A percentile compares a stretch with the other conserved stretches of the same genome.
Conservation (phyloP, 106 monocot species). For the Alisma plantagoaquatica region DNA sequence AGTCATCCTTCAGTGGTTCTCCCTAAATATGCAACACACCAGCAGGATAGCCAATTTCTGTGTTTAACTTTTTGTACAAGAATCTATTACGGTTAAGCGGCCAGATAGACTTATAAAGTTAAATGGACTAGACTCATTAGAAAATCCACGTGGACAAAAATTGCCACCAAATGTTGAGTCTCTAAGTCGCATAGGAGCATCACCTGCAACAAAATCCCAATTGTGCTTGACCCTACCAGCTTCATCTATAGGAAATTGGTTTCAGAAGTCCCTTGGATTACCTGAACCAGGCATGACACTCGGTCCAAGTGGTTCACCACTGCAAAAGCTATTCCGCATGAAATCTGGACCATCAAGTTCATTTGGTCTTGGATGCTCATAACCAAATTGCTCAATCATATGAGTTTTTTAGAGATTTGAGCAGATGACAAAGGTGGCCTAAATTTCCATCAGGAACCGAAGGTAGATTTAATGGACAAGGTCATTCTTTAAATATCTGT, state of each 20-base stretch:
- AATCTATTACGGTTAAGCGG: not conserved
- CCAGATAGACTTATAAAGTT: not conserved
- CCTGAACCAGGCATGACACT: not conserved
- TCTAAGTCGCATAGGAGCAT: constrained; percentile 2
- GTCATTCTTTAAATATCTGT: constrained; percentile 15
- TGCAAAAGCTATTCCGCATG: constrained; percentile 11
- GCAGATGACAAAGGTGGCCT: not conserved
- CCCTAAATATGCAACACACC: not conserved
- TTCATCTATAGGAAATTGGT: constrained; percentile 10
- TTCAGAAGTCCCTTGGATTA: not conserved
- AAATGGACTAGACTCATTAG: not conserved
- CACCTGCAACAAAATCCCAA: constrained; percentile 5
- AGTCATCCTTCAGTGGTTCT: not conserved
- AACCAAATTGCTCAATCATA: not conserved
- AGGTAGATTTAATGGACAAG: constrained; percentile 9
- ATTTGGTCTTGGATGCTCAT: not conserved
- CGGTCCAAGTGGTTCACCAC: constrained; percentile 16
- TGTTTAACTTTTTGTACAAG: no score
- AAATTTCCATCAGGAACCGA: not conserved
- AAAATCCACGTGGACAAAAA: not conserved
- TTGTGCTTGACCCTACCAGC: constrained; percentile 3
- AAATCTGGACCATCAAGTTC: constrained; percentile 13
- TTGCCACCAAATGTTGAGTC: not conserved
- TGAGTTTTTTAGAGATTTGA: not conserved
- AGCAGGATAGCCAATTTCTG: no score